These are phyloP conservation scores for Scheffersomyces stambukii DNA, from an alignment of 1,139 yeast species.

Conservation along the genomic window DNA sequence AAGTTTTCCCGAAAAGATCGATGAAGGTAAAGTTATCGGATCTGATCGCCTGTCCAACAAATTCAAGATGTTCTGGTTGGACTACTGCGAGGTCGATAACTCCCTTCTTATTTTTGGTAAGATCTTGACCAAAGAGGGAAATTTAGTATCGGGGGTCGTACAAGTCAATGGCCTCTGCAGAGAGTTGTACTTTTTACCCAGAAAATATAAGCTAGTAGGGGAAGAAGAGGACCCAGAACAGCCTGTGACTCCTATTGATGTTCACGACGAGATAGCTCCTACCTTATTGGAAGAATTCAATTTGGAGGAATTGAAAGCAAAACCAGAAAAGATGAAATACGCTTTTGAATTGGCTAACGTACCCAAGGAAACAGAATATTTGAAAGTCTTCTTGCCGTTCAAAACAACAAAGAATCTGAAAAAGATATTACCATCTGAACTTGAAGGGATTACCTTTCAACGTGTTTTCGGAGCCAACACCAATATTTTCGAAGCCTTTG, in stretches of 20 bases:
- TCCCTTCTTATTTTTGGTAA: slow-evolving; percentile 82
- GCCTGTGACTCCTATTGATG: slow-evolving; percentile 53
- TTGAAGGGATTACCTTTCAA: slow-evolving; percentile 72
- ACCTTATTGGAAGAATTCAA: slow-evolving; percentile 60
- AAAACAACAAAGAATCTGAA: slow-evolving; percentile 51
- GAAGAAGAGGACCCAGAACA: slow-evolving; percentile 37
- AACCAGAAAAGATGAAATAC: slow-evolving; percentile 71
- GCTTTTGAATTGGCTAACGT: slow-evolving; percentile 83
- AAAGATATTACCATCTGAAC: slow-evolving; percentile 52
- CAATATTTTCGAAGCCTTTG: slow-evolving; percentile 79
- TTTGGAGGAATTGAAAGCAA: slow-evolving; percentile 59
- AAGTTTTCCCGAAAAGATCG: slow-evolving; percentile 41
- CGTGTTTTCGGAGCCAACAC: slow-evolving; percentile 80
- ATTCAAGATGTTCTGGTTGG: slow-evolving; percentile 85
- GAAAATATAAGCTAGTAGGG: slow-evolving; percentile 36
- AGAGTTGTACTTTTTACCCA: slow-evolving; percentile 76
- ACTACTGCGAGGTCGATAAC: slow-evolving; percentile 74
- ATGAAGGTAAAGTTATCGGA: slow-evolving; percentile 40
- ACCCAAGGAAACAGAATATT: slow-evolving; percentile 77
- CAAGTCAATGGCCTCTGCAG: slow-evolving; percentile 69
- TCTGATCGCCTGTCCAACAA: slow-evolving; percentile 31
- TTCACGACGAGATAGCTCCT: slow-evolving; percentile 73
- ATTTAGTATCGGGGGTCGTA: slow-evolving; percentile 69
- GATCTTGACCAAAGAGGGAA: slow-evolving; percentile 54
- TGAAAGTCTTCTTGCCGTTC: slow-evolving; percentile 74